phyloP scores from a whole-genome alignment of 768 basidiomycete species.

The Lentinula sp. region DNA sequence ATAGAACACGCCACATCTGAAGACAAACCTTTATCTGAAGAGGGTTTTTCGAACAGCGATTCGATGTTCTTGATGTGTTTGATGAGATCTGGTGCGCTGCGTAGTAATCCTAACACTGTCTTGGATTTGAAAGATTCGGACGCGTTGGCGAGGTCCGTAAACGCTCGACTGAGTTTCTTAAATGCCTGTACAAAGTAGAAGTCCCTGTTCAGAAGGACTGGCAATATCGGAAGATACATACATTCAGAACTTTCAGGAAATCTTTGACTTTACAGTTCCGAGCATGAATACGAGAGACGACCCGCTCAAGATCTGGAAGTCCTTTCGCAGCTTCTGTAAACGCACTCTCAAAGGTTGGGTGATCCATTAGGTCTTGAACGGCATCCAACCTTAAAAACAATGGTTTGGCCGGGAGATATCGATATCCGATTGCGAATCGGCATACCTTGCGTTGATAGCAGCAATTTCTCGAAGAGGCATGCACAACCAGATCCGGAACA shows the following conservation, averaged over 20 bases:
- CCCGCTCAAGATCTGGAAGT: slow-evolving; percentile 87
- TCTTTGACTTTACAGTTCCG: slow-evolving; percentile 84
- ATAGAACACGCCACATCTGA: background rate
- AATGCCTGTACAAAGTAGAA: slow-evolving; percentile 49
- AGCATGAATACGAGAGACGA: slow-evolving; percentile 93
- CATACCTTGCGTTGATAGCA: slow-evolving; percentile 86
- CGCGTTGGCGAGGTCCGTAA: slow-evolving; percentile 54
- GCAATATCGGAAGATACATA: slow-evolving; percentile 22
- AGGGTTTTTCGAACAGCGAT: slow-evolving; percentile 55
- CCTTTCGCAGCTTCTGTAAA: slow-evolving; percentile 77
- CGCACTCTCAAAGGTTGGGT: slow-evolving; percentile 68
- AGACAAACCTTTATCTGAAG: slow-evolving; percentile 48
- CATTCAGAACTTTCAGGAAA: slow-evolving; percentile 78
- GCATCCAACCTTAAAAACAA: slow-evolving; percentile 71
- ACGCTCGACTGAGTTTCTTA: slow-evolving; percentile 60
- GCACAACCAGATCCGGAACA: slow-evolving; percentile 96
- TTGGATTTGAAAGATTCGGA: slow-evolving; percentile 73
- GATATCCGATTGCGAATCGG: background rate
- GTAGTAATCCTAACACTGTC: slow-evolving; percentile 68
- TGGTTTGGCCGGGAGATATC: background rate
- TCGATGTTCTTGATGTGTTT: slow-evolving; percentile 69
- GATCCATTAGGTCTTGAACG: slow-evolving; percentile 82
- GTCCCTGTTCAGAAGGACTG: background rate
- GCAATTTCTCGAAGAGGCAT: slow-evolving; percentile 77
- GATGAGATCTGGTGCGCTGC: slow-evolving; percentile 75